Evolutionary conservation across 2,329 filamentous ascomycete species (phyloP).

Genomic region (Ilyonectria destructans): DNA sequence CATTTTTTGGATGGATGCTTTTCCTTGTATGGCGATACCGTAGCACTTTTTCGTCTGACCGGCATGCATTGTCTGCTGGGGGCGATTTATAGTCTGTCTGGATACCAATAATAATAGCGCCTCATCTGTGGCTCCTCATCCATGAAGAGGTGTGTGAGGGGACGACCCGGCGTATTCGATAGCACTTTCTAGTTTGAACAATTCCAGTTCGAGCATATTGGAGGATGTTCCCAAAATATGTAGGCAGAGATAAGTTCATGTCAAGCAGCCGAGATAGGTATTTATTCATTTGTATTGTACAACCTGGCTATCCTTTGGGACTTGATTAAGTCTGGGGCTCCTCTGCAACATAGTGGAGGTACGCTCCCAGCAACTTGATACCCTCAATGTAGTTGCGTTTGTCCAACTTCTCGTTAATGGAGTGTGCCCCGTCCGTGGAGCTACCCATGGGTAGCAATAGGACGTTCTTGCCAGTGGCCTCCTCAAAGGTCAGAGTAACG

Average conservation of each 20-base stretch:
- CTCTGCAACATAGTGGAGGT: conserved; percentile 95
- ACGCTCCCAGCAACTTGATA: conserved; percentile 94
- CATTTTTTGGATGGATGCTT: too few relatives aligned
- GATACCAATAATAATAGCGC: too few relatives aligned
- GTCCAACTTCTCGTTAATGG: conserved; percentile 98
- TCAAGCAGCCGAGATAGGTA: conserved; percentile 9
- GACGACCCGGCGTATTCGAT: too few relatives aligned
- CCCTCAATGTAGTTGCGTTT: conserved; percentile 98
- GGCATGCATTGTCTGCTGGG: too few relatives aligned
- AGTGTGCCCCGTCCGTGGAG: conserved; percentile 96
- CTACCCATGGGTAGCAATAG: conserved; percentile 96
- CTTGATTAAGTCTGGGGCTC: conserved; percentile 73
- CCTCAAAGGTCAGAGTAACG: conserved; percentile 96
- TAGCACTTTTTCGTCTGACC: too few relatives aligned
- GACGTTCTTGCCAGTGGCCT: conserved; percentile 98
- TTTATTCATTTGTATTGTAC: conserved; percentile 14
- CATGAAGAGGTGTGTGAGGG: too few relatives aligned
- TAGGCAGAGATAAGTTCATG: not conserved
- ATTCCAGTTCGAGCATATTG: too few relatives aligned
- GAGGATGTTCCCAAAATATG: not conserved
- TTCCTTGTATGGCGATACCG: not conserved
- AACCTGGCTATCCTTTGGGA: conserved; percentile 29
- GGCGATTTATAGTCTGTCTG: too few relatives aligned
- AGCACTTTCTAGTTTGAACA: too few relatives aligned
- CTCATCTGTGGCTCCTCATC: too few relatives aligned